Base-by-base conservation (phyloP, 345 rosid species). In the Hibiscus syriacus region DNA sequence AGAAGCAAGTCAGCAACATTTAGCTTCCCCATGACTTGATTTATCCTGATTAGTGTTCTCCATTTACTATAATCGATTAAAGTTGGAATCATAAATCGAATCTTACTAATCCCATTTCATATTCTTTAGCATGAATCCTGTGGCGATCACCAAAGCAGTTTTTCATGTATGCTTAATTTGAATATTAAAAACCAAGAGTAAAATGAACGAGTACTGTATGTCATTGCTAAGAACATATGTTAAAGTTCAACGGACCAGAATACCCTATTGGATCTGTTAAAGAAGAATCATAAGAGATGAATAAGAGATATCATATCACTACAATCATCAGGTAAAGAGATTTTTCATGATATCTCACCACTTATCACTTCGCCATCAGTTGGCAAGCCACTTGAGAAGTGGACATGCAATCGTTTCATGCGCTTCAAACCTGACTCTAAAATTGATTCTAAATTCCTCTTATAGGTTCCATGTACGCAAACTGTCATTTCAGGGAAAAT, bases 391-490 rank as follows among this genome's bases (percentile, higher is more conserved):
- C 83, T 67, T 34, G 96, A 85, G 80, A 94, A 94, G 84, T 91
- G 97, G 53, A 94, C 82, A 55, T 94, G 97, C 75, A 89, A 67
- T 77, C 97, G 81, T 64, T 85, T 74, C 99, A 94, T 87, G 38
- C 89, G 82, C 66, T 89, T 91, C 78, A 94, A 78, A 9, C 97
- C 99, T 16, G 78, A 81, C 38, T 81, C 80, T 79, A 93, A 80
- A 59, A 90, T 87, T 5, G 95, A 87, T 67, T 87, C 90, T 76
- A 90, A 57, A 72, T 83, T 82, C 78, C 75, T 86, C 79, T 49
- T 89, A 72, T 89, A 89, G 41, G 97, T 90, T 69, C 98, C 98
- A 76, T 93, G 98, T 17, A 91, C 87, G 71, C 98, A 93, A 54
- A 89, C 97, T 90, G 81, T 65, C 45, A 68, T 62, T 60, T 5